Evolutionary conservation across 352 stramenopile species (phyloP), one percentile per base, ranked within the genome.

Genomic region (Phytophthora palmivora): DNA sequence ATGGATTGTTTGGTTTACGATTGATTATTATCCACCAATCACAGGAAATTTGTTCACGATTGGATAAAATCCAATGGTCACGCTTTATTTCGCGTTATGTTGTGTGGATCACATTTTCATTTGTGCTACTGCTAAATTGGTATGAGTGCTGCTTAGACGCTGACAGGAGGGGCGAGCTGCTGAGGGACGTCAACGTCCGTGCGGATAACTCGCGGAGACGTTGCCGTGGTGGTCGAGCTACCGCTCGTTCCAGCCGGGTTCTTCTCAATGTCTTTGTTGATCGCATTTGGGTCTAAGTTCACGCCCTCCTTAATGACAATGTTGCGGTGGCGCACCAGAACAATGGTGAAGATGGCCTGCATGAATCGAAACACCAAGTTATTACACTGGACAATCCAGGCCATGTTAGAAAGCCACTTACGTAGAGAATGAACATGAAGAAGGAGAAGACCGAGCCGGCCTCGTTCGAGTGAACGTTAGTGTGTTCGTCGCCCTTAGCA

Each of bases 371-470:
- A 1, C 14, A 6, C 19, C 19, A 22, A 46, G 42, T 58, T n/a
- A 57, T 37, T 10, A n/a, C 12, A 8, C 8, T 12, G 30, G 7
- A 14, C 14, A n/a, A 43, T 32, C 37, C 12, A 49, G 18, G 22
- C 1, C 1, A 42, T 33, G 11, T 15, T 32, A 14, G 30, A 14
- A 9, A 22, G 5, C 24, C 28, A 83, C 73, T 63, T 92, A 94
- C 85, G 72, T 94, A 94, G 63, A 91, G 79, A 41, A 88, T 47
- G 74, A 92, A 92, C 82, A 93, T 91, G 70, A 94, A 92, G 72
- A 92, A 93, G 26, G 84, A 93, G 64, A 94, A 94, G 46, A 93
- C 81, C 9, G 80, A 85, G 33, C 57, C 83, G 7, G 80, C 83
- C 43, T 92, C 82, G 67, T 92, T 90, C 57, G 86, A 91, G 68